Evolutionary conservation across 768 basidiomycete genomes (phyloP).

Genomic region (Leccinum incarnatum): DNA sequence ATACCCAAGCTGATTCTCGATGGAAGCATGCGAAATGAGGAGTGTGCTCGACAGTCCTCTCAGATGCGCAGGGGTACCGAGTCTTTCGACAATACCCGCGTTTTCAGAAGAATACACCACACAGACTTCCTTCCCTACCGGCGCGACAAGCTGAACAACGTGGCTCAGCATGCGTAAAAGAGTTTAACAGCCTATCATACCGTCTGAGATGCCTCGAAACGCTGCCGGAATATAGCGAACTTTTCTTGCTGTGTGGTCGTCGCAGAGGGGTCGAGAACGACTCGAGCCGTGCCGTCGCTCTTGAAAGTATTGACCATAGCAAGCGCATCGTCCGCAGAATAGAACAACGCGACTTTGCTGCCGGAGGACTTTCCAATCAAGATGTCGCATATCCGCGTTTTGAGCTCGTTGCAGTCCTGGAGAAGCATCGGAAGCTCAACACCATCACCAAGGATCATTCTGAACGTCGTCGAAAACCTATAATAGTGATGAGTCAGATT

Average conservation of each 20-base stretch:
- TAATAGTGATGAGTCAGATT: constrained; percentile 1
- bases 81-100: constrained; percentile 40
- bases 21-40: constrained; percentile 53
- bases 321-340: constrained; percentile 44
- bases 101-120: constrained; percentile 60
- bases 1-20: constrained; percentile 60
- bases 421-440: constrained; percentile 51
- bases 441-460: constrained; percentile 48
- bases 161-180: background rate
- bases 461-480: constrained; percentile 37
- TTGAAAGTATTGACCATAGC: constrained; percentile 53
- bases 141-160: constrained; percentile 51
- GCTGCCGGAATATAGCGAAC: constrained; percentile 48
- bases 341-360: constrained; percentile 61
- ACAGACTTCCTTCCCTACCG: constrained; percentile 50
- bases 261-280: constrained; percentile 39
- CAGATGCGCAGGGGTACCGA: constrained; percentile 48
- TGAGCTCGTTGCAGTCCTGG: constrained; percentile 36
- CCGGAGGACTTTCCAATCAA: constrained; percentile 35
- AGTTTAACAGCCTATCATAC: constrained; percentile 34
- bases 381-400: constrained; percentile 37
- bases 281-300: constrained; percentile 48
- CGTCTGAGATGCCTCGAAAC: constrained; percentile 51
- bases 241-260: constrained; percentile 42
- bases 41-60: constrained; percentile 43